Evolutionary conservation across 169 alveolate species (phyloP).

Genomic region (Cryptosporidium ubiquitum): DNA sequence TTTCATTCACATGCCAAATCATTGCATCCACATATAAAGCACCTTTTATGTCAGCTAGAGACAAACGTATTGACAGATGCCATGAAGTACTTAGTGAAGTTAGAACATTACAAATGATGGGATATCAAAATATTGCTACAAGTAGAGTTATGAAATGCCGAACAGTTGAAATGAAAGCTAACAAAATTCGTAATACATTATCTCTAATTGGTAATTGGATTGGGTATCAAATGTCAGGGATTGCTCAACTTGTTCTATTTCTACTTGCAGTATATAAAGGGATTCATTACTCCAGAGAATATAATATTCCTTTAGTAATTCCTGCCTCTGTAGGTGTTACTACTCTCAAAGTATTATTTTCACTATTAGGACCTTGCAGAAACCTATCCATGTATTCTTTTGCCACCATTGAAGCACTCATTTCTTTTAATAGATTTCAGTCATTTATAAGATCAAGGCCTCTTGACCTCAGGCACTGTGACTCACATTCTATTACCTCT

Average conservation of each 20-base stretch:
- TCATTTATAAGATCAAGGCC: constrained; percentile 69
- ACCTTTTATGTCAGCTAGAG: constrained; percentile 70
- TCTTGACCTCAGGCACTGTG: constrained; percentile 55
- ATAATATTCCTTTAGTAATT: constrained; percentile 45
- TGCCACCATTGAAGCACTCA: constrained; percentile 65
- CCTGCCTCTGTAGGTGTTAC: constrained; percentile 75
- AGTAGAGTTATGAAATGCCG: constrained; percentile 56
- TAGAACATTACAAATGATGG: constrained; percentile 70
- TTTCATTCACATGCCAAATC: constrained; percentile 61
- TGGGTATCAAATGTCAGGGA: constrained; percentile 72
- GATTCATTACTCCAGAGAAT: not conserved
- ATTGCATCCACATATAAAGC: constrained; percentile 64
- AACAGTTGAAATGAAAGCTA: constrained; percentile 54
- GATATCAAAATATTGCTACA: constrained; percentile 50
- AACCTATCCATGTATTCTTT: constrained; percentile 63
- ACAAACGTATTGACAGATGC: constrained; percentile 59
- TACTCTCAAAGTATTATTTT: constrained; percentile 51
- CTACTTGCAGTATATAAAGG: constrained; percentile 62
- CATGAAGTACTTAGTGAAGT: constrained; percentile 68
- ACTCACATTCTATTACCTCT: constrained; percentile 31
- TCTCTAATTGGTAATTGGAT: constrained; percentile 65
- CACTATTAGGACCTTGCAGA: constrained; percentile 69
- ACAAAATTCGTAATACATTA: constrained; percentile 34
- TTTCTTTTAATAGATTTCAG: constrained; percentile 51
- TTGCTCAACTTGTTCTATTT: constrained; percentile 49